Base-by-base conservation (phyloP, 129 eudicot species). In the Pulicaria dysenterica region DNA sequence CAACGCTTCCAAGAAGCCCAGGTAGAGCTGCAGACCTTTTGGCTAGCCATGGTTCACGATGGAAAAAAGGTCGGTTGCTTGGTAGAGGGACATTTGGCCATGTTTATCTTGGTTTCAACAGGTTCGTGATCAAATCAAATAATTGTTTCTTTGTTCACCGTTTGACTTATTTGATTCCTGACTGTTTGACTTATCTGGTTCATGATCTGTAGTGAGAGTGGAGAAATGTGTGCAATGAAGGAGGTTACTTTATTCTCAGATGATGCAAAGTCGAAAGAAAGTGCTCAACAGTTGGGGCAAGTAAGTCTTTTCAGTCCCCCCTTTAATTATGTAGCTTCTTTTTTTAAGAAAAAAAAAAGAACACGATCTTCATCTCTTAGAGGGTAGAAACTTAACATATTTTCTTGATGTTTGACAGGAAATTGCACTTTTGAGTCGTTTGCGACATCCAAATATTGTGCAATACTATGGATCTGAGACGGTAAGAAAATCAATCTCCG, bases 171-270 rank as follows among this genome's bases (percentile, higher is more conserved):
- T 37, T 74, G 49, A 13, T 49, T 70, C 19, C 39, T 67, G 36
- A 19, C 17, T 53, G 2, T 47, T 45, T 59, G 12, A 45, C 77
- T 13, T 53, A 6, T 58, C 12, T 69, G 65, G 12, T 57, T 70
- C 48, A 14, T 66, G 49, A 38, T 46, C 36, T 67, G 64, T 70
- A 87, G 94, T 57, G 94, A 85, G 64, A 82, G 79, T 57, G 94
- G 94, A 2, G 85, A 87, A 73, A 84, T 87, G 89, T 87, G 94
- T 63, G 94, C 94, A 10, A 85, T 88, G 86, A 88, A 88, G 79
- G 94, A 88, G 78, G 94, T 88, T 42, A 79, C 64, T 9, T 55
- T 88, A 31, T 80, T 88, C 71, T 73, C 84, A 16, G 90, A 85
- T 70, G 94, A 88, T 85, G 69, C 84, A 19, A 84, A 77, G 75